phyloP scores from a whole-genome alignment of 768 basidiomycete species.

The Scleroderma citrinum region DNA sequence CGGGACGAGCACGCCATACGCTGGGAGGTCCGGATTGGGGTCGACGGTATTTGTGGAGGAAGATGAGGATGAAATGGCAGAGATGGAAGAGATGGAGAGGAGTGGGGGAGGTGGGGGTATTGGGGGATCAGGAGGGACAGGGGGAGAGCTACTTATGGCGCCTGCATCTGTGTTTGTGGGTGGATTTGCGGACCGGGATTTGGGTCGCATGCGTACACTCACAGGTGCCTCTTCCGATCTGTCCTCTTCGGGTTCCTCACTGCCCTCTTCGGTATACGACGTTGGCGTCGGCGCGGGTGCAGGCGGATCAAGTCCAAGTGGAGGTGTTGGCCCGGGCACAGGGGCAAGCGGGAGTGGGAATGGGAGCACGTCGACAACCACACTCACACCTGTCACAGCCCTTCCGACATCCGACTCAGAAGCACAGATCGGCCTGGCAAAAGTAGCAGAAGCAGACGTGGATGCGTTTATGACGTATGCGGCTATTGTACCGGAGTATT shows the following conservation, averaged over 20 bases:
- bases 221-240: conserved; percentile 42
- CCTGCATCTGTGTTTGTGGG: conserved; percentile 28
- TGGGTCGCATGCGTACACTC: conserved; percentile 47
- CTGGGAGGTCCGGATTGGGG: conserved; percentile 46
- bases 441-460: conserved; percentile 77
- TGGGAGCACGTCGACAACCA: conserved; percentile 30
- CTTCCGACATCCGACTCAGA: conserved; percentile 69
- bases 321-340: conserved; percentile 23
- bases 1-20: conserved; percentile 64
- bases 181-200: conserved; percentile 38
- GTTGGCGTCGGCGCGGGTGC: conserved; percentile 50
- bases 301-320: conserved; percentile 28
- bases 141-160: conserved; percentile 8
- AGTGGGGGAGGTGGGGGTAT: conserved; percentile 26
- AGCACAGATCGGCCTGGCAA: conserved; percentile 68
- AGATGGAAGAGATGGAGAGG: conserved; percentile 55
- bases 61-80: conserved; percentile 70
- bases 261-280: conserved; percentile 50
- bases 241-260: conserved; percentile 26
- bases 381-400: conserved; percentile 65
- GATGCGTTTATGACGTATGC: conserved; percentile 86
- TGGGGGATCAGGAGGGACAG: conserved; percentile 15
- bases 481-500: conserved; percentile 79
- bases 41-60: conserved; percentile 59
- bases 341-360: conserved; percentile 22